Base-by-base conservation (phyloP, 2,329 filamentous ascomycete genomes). In the Pseudodiploospora longispora region DNA sequence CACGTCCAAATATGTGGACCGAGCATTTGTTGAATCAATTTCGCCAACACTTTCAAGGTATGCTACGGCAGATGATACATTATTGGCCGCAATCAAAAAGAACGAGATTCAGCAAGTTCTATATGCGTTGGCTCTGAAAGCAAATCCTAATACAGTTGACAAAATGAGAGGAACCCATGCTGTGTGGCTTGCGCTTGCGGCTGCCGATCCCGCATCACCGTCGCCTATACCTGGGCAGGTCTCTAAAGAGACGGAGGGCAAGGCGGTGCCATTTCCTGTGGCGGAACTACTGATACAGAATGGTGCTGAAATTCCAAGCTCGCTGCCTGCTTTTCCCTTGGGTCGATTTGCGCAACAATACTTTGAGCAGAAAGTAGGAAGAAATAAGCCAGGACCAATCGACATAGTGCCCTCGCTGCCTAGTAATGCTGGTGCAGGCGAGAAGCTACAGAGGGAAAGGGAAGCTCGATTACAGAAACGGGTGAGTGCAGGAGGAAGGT, bases 71-170 rank as follows among this genome's bases (percentile, higher is more conserved):
- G 89, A 97, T 49, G 93, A 98, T 56, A 90, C 87, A 0, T 75
- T 98, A 5, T 71, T 98, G 34, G 89, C 90, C 5, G 90, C 87
- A 7, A 90, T 97, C 62, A 98, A 97, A 73, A 88, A 83, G 66
- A 96, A 96, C 62, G 90, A 98, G 59, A 87, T 98, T 44, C 86
- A 93, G 58, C 86, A 89, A 51, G 89, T 96, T 27, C 78, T 98
- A 28, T 94, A 96, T 57, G 91, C 87, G 4, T 74, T 98, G 38
- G 88, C 93, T 2, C 74, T 96, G 30, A 78, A 78, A 49, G 93
- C 87, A 10, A 95, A 90, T 57, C 87, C 90, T 10, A 98, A 98
- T 57, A 78, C 83, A 3, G 72, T 81, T 5, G 93, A 98, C 62
- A 87, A 83, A 51, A 93, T 89, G 34, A 80, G 93, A 43, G 86